phyloP scores from a whole-genome alignment of 257 asterid species.

The Linderniella brevidens region DNA sequence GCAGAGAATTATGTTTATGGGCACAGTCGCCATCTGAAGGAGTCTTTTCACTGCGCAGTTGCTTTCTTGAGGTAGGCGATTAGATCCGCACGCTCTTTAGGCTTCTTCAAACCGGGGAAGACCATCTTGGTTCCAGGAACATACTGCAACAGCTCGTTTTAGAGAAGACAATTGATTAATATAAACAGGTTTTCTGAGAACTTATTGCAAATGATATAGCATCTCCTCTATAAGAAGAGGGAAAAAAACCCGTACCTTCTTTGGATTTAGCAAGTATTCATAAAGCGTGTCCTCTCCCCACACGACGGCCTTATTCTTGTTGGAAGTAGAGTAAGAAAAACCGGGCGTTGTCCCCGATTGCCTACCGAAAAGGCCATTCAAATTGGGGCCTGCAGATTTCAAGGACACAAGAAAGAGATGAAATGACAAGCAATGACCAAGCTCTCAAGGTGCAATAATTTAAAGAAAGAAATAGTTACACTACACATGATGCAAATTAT shows the following conservation, averaged over 20 bases:
- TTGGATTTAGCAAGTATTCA: conserved; percentile 52
- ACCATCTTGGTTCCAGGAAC: conserved; percentile 92
- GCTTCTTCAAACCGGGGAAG: conserved; percentile 89
- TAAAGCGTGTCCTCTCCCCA: conserved; percentile 57
- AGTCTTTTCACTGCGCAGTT: conserved; percentile 14
- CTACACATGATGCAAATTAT: too few relatives aligned
- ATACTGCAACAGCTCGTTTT: conserved; percentile 34
- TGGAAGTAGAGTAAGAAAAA: conserved; percentile 51
- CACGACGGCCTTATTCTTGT: conserved; percentile 47
- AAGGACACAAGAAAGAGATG: background rate
- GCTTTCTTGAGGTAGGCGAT: conserved; percentile 63
- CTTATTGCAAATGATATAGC: too few relatives aligned
- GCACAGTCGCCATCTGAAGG: background rate
- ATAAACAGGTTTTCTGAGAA: too few relatives aligned
- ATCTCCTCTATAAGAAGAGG: too few relatives aligned
- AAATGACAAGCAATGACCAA: background rate
- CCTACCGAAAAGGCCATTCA: conserved; percentile 7
- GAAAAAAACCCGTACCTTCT: conserved; percentile 27
- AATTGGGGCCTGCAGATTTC: background rate
- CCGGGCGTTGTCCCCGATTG: conserved; percentile 24
- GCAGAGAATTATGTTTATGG: too few relatives aligned
- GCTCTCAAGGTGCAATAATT: background rate
- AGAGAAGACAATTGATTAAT: too few relatives aligned
- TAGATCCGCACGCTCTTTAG: conserved; percentile 78
- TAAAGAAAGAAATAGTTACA: background rate